These are phyloP conservation scores for Aethionema arabicum DNA, from an alignment of 345 rosid genomes.

Conservation along the genomic window DNA sequence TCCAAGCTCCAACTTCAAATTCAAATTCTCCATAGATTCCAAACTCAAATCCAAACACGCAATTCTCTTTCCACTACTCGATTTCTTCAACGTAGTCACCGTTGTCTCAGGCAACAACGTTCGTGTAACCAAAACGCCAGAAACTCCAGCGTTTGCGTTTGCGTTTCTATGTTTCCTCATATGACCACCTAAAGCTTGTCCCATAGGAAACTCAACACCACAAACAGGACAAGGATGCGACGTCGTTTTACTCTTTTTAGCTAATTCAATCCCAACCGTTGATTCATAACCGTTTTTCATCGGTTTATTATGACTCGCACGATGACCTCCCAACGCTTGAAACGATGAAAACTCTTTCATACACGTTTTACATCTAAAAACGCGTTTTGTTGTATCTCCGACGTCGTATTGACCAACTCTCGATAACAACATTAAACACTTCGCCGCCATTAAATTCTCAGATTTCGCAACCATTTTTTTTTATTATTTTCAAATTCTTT, in stretches of 20 bases:
- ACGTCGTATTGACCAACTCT: constrained; percentile 41
- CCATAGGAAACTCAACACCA: constrained; percentile 59
- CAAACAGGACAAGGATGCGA: constrained; percentile 67
- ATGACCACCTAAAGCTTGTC: constrained; percentile 89
- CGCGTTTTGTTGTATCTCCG: constrained; percentile 28
- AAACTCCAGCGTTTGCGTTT: background rate
- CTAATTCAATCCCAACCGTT: background rate
- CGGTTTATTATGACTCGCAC: constrained; percentile 66
- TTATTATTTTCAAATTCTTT: background rate
- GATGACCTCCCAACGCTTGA: constrained; percentile 92
- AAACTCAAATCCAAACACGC: constrained; percentile 25
- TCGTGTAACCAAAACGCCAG: constrained; percentile 30
- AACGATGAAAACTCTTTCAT: constrained; percentile 63
- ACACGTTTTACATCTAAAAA: constrained; percentile 67
- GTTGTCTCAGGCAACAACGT: constrained; percentile 35
- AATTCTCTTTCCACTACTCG: constrained; percentile 30
- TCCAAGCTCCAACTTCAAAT: constrained; percentile 37
- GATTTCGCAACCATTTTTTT: constrained; percentile 42
- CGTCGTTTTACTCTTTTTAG: constrained; percentile 37
- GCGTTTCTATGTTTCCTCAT: constrained; percentile 65
- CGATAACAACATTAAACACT: constrained; percentile 62
- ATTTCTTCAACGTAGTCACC: constrained; percentile 42
- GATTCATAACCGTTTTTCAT: constrained; percentile 40
- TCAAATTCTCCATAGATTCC: background rate
- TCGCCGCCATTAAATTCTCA: constrained; percentile 35